Conservation (phyloP, 2,329 filamentous ascomycete genomes). For the Colletotrichum sidae region DNA sequence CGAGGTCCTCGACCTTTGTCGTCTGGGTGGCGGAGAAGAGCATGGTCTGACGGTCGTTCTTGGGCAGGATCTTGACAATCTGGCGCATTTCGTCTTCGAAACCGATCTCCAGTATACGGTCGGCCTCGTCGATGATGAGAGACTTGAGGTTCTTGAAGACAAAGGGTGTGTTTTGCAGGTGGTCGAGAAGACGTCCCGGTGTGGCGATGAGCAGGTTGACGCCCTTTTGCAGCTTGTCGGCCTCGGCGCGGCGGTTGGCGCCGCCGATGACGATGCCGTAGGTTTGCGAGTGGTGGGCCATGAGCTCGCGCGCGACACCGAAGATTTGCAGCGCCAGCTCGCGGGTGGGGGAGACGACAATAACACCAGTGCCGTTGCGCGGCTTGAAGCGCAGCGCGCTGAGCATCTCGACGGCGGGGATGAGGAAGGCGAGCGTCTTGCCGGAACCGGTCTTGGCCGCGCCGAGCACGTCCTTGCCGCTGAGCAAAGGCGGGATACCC, state of each 20-base stretch:
- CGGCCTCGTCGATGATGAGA: conserved; percentile 95
- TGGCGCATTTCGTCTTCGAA: conserved; percentile 99
- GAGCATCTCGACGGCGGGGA: conserved; percentile 94
- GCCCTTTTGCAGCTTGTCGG: conserved; percentile 92
- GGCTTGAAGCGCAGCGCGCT: conserved; percentile 93
- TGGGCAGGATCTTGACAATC: conserved; percentile 93
- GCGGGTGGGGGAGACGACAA: conserved; percentile 92
- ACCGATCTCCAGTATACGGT: conserved; percentile 94
- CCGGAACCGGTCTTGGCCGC: conserved; percentile 96
- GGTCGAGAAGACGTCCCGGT: conserved; percentile 90
- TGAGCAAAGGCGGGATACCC: conserved; percentile 87
- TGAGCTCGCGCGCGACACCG: conserved; percentile 91
- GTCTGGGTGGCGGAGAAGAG: conserved; percentile 99
- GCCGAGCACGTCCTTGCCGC: conserved; percentile 91
- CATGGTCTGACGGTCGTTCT: conserved; percentile 91
- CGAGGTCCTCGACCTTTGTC: conserved; percentile 97
- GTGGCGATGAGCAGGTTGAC: conserved; percentile 96
- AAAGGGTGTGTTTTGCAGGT: conserved; percentile 93
- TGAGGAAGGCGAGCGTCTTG: conserved; percentile 94
- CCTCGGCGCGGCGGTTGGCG: conserved; percentile 89
- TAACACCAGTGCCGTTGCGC: conserved; percentile 90
- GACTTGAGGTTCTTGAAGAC: conserved; percentile 93
- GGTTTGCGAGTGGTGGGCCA: conserved; percentile 93
- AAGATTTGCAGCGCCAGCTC: conserved; percentile 97
- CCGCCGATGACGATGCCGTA: conserved; percentile 97